A percentile compares a stretch with the other conserved stretches of the same genome.
Conservation (phyloP, 306 rosid genomes). For the Casuarina equisetifolia region DNA sequence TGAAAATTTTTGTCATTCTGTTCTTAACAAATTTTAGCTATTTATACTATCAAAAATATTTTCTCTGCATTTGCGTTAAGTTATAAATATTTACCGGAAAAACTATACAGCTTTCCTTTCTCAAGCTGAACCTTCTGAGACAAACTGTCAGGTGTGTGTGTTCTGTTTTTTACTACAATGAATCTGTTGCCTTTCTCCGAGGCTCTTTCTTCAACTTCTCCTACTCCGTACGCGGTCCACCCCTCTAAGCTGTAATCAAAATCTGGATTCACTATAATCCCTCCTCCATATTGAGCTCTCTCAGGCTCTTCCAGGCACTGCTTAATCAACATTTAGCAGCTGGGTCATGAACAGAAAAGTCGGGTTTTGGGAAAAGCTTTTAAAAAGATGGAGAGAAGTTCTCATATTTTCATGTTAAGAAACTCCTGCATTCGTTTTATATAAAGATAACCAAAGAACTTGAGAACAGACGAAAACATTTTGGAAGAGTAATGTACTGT, state of each 20-base stretch:
- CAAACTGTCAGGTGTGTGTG: slow-evolving; percentile 50
- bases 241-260: slow-evolving; percentile 53
- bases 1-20: no score
- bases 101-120: slow-evolving; percentile 45
- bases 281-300: slow-evolving; percentile 67
- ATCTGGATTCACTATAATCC: slow-evolving; percentile 73
- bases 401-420: no score
- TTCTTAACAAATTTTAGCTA: no score
- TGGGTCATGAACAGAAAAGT: no score
- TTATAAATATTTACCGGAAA: slow-evolving; percentile 51
- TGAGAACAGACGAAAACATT: neutral
- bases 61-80: no score
- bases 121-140: slow-evolving; percentile 57
- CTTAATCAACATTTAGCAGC: slow-evolving; percentile 18
- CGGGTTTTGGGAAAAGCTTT: neutral
- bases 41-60: no score
- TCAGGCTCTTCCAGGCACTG: slow-evolving; percentile 70
- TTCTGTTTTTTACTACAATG: slow-evolving; percentile 50
- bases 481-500: neutral
- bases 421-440: neutral
- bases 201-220: slow-evolving; percentile 41
- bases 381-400: neutral
- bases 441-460: neutral
- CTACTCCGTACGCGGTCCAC: slow-evolving; percentile 64
- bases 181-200: slow-evolving; percentile 61